Evolutionary conservation across 768 basidiomycete genomes (phyloP).

Genomic region (Cytidiella melzeri): DNA sequence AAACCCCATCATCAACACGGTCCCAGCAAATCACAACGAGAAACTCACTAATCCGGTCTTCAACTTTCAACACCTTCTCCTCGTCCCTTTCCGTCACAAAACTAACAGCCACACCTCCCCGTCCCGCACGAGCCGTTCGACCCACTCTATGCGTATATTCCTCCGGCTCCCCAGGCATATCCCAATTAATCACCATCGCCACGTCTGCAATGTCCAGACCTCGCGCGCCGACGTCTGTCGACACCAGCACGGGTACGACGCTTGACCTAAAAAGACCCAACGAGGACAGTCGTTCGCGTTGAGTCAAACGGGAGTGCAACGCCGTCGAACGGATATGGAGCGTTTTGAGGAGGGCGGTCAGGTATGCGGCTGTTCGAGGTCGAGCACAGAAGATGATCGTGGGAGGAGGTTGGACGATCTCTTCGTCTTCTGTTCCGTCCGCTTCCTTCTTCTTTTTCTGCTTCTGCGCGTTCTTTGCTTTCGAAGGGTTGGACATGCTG

Average conservation of each 20-base stretch:
- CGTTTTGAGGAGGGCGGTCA: constrained; percentile 72
- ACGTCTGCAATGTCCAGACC: constrained; percentile 97
- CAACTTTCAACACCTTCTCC: constrained; percentile 74
- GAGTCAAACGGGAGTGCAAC: constrained; percentile 89
- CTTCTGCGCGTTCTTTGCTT: constrained; percentile 30
- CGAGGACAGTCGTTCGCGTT: constrained; percentile 80
- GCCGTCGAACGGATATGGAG: constrained; percentile 81
- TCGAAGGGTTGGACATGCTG: constrained; percentile 13
- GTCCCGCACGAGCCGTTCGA: constrained; percentile 85
- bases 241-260: constrained; percentile 85
- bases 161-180: constrained; percentile 82
- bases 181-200: constrained; percentile 96
- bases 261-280: constrained; percentile 82
- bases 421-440: constrained; percentile 37
- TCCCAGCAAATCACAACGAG: too few species aligned
- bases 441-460: constrained; percentile 18
- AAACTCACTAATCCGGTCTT: constrained; percentile 76
- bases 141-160: constrained; percentile 97
- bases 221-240: constrained; percentile 92
- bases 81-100: constrained; percentile 95
- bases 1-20: constrained; percentile 1
- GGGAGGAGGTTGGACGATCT: constrained; percentile 75
- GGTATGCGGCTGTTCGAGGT: constrained; percentile 84
- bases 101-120: constrained; percentile 85
- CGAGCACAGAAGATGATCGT: constrained; percentile 93